Conservation (phyloP, 257 asterid species). For the Euphrasia confusa region DNA sequence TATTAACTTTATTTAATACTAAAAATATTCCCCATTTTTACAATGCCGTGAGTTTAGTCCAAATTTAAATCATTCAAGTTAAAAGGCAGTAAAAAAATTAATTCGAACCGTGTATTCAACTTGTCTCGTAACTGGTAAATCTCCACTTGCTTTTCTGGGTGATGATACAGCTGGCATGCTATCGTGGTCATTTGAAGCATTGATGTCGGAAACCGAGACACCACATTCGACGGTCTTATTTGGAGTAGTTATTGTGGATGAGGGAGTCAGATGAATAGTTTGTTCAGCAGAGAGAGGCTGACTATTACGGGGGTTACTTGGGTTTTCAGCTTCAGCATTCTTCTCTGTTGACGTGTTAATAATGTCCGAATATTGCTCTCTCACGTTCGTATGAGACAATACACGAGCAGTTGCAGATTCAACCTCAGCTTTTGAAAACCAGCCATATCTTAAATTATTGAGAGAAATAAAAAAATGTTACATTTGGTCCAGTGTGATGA, state of each 20-base stretch:
- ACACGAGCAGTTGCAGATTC: conserved; percentile 44
- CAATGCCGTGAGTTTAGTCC: conserved; percentile 1
- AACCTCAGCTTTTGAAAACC: conserved; percentile 68
- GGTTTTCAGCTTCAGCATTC: conserved; percentile 31
- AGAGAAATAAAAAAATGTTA: conserved; percentile 6
- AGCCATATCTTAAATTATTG: conserved; percentile 60
- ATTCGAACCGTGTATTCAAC: conserved; percentile 48
- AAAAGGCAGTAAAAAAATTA: conserved; percentile 15
- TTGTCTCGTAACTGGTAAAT: conserved; percentile 31
- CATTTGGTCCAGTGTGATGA: conserved; percentile 21
- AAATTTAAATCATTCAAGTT: conserved; percentile 5
- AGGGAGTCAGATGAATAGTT: conserved; percentile 26
- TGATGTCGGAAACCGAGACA: conserved; percentile 28
- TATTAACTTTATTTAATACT: neutral
- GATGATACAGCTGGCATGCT: conserved; percentile 26
- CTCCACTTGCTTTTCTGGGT: conserved; percentile 33
- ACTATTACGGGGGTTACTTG: conserved; percentile 25
- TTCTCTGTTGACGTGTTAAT: conserved; percentile 29
- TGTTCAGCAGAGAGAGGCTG: conserved; percentile 30
- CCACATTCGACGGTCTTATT: conserved; percentile 28
- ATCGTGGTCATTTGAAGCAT: conserved; percentile 29
- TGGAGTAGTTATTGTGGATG: conserved; percentile 27
- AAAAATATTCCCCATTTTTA: neutral
- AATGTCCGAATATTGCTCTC: conserved; percentile 30
- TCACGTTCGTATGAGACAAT: conserved; percentile 32